Percentiles rank a stretch among this genome's conserved stretches.
Conservation (phyloP, 2,329 filamentous ascomycete species). For the Colletotrichum navitas region DNA sequence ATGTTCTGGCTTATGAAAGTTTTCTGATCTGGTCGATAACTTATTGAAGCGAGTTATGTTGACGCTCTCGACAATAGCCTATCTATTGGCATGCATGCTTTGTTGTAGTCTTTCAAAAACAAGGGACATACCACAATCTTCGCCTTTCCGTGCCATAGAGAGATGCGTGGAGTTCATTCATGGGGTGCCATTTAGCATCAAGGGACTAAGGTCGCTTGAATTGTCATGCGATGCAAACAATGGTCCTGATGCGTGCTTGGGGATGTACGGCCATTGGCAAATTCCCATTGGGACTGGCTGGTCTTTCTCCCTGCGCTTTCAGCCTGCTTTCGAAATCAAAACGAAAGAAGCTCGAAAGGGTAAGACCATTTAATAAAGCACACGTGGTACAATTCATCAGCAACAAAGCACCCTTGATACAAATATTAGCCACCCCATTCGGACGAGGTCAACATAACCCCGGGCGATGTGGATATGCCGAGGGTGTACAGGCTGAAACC, state of each 20-base stretch:
- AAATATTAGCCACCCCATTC: neutral
- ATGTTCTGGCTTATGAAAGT: neutral
- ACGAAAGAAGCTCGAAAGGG: neutral
- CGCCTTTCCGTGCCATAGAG: too few species aligned
- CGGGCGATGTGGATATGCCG: neutral
- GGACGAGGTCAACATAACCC: neutral
- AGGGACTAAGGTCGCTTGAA: neutral
- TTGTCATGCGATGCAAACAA: neutral
- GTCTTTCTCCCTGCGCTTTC: neutral
- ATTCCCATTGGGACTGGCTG: neutral
- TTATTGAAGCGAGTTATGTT: too few species aligned
- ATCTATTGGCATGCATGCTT: neutral
- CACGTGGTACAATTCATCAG: neutral
- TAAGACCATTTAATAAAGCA: too few species aligned
- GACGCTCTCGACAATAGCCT: neutral
- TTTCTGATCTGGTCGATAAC: neutral
- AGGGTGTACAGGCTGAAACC: constrained; percentile 18
- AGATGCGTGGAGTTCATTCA: neutral
- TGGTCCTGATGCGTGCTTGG: neutral
- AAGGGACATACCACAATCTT: too few species aligned
- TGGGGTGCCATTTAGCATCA: neutral
- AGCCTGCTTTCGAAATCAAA: neutral
- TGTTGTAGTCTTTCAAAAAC: neutral
- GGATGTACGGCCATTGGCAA: neutral
- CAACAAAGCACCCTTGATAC: neutral